A percentile compares a stretch with the other conserved stretches of the same genome.
Evolutionary conservation across 805 yeast genomes (phyloP).

Genomic region (Candida michaelii): DNA sequence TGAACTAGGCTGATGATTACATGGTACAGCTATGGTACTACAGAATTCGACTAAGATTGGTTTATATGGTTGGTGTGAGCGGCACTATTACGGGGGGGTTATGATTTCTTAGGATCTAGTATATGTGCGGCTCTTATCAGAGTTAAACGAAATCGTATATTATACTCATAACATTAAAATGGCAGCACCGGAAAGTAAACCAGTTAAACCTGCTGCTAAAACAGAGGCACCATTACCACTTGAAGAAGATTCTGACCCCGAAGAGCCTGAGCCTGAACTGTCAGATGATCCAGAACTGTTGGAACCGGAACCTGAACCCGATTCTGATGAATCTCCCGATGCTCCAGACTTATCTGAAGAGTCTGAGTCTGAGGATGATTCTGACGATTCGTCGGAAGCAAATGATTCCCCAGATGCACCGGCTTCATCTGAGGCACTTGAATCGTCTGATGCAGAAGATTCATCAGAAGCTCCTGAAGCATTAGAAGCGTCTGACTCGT

Average conservation of each 20-base stretch:
- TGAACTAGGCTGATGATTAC: too few relatives aligned
- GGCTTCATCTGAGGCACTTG: constrained; percentile 4
- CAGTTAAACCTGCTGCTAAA: constrained; percentile 9
- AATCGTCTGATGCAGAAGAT: constrained; percentile 1
- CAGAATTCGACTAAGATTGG: too few relatives aligned
- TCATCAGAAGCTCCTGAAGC: constrained; percentile 5
- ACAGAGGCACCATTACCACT: constrained; percentile 9
- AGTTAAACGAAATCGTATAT: too few relatives aligned
- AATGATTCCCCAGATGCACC: background rate
- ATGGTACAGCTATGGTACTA: too few relatives aligned
- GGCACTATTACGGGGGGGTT: too few relatives aligned
- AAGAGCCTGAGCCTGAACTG: constrained; percentile 19
- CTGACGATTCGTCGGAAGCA: constrained; percentile 1
- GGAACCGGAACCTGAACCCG: constrained; percentile 25
- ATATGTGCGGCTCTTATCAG: too few relatives aligned
- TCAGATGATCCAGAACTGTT: constrained; percentile 15
- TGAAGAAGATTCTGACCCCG: constrained; percentile 11
- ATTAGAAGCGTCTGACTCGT: background rate
- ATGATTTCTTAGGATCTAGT: too few relatives aligned
- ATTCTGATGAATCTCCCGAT: constrained; percentile 25
- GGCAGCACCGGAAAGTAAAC: constrained; percentile 5
- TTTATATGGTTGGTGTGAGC: too few relatives aligned
- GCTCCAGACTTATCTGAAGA: constrained; percentile 4
- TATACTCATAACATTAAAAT: constrained; percentile 7
- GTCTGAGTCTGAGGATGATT: too few relatives aligned